Evolutionary conservation across 495 filamentous ascomycete species (phyloP), one percentile per base, ranked within the genome.

Genomic region (Pyronema omphalodes): DNA sequence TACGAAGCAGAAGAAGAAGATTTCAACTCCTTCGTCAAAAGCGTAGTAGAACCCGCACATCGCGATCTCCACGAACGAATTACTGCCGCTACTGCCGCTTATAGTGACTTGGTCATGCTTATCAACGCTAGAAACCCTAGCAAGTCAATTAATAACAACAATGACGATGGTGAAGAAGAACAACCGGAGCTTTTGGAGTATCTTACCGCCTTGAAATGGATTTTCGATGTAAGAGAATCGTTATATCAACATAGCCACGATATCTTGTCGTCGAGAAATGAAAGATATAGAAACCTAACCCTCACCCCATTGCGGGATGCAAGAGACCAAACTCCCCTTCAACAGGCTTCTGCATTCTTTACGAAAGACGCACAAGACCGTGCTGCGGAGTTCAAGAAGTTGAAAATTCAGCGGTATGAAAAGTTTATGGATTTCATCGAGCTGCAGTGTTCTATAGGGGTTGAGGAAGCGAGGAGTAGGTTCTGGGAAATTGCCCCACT

Each of bases 401-500:
- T 82, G 37, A 74, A 76, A 1, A 71, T 86, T 12, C 68, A 75
- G 48, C 82, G 91, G 9, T 79, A 81, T 18, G 77, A 86, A 53
- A 79, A 83, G 18, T 93, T 96, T 66, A 70, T 84, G 52, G 74
- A 77, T 35, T 78, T 89, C 14, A 80, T 95, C 33, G 88, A 94
- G 67, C 75, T 78, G 62, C 91, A 89, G 52, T 86, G 93, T 19
- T 76, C 78, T 3, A 80, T 87, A 3, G 91, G 88, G 3, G 86
- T 96, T 12, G 89, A 95, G 65, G 75, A 83, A 34, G 93, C 95
- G 66, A 75, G 94, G 0, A 83, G 79, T 12, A 87, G 87, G 3
- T 98, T 95, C 69, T 98, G 91, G 91, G 93, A 98, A 61, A 93
- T 96, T 58, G 91, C 88, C 0, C 93, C 93, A 0, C 74, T 78